Percentiles rank a stretch among this genome's conserved stretches.
Evolutionary conservation across 305 asterid genomes (phyloP).

Genomic region (Fraxinus xanthoxyloides): DNA sequence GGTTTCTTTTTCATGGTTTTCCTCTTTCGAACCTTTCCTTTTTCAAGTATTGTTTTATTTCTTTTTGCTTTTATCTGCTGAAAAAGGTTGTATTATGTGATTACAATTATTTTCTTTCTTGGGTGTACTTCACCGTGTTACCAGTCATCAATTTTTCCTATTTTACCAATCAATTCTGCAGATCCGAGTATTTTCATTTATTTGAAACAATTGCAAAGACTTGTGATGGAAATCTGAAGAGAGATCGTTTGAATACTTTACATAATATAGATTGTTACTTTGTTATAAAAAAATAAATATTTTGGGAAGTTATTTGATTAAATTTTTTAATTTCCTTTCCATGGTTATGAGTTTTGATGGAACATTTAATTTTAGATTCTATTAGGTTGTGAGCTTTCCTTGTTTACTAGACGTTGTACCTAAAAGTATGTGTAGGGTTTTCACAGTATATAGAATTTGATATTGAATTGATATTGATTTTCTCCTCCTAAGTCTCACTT

Average conservation of each 20-base stretch:
- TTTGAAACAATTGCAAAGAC: neutral
- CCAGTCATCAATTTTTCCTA: neutral
- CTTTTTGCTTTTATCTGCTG: neutral
- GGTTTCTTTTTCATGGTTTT: slow-evolving; percentile 22
- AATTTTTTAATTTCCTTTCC: neutral
- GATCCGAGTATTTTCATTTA: neutral
- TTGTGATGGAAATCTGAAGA: neutral
- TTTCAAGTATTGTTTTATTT: neutral
- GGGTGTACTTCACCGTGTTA: neutral
- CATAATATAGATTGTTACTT: neutral
- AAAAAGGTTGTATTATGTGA: neutral
- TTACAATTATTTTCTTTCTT: neutral
- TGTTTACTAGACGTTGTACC: neutral
- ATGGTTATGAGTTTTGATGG: neutral
- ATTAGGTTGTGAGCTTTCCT: neutral
- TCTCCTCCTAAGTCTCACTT: neutral
- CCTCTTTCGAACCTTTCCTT: neutral
- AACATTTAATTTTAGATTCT: neutral
- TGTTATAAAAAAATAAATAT: neutral
- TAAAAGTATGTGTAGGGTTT: neutral
- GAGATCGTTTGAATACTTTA: neutral
- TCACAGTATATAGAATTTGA: neutral
- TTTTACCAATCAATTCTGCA: neutral
- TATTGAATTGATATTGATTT: neutral
- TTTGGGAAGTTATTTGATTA: neutral